Evolutionary conservation across 805 yeast genomes (phyloP), one percentile per base, ranked within the genome.

Genomic region (Suhomyces prunicola): DNA sequence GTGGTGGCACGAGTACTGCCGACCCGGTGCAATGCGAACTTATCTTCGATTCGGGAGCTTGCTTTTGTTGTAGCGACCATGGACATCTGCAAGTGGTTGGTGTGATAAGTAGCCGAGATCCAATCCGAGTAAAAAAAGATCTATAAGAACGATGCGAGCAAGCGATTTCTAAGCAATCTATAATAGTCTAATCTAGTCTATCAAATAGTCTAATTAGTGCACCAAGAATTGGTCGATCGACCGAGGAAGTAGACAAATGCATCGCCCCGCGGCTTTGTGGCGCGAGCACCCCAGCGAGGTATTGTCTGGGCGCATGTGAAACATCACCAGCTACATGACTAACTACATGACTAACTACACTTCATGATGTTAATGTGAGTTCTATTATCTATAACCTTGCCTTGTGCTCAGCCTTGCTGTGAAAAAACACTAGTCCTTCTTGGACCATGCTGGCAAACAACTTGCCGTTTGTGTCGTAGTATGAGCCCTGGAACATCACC

Each of bases 391-490:
- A 53, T n/a, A 65, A 46, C 52, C 64, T 63, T 4, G 67, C 67
- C 42, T 52, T 56, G 9, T 47, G 54, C 45, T 61, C 65, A n/a
- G 39, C 15, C 23, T 64, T 64, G 44, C 54, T 45, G 46, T 60
- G 61, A 53, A 64, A 63, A 46, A 61, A 61, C 1, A 70, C 71
- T 50, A 70, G 62, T 3, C 73, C 73, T 57, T 71, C 74, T 56
- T 71, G 74, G 2, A 69, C 69, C 22, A 70, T 66, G 19, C 64
- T 57, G 10, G 73, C 74, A 44, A 69, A 62, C 23, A 68, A 54
- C 48, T 59, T 60, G 9, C 74, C 74, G 10, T 60, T 58, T 17
- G 59, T 51, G 44, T 68, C 65, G 56, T 67, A 70, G 57, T 69
- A 69, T 15, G 64, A 58, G 5, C 68, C 74, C 22, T 60, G 62